Evolutionary conservation across 2,329 filamentous ascomycete genomes (phyloP).

Genomic region (Pseudogymnoascus sp.): DNA sequence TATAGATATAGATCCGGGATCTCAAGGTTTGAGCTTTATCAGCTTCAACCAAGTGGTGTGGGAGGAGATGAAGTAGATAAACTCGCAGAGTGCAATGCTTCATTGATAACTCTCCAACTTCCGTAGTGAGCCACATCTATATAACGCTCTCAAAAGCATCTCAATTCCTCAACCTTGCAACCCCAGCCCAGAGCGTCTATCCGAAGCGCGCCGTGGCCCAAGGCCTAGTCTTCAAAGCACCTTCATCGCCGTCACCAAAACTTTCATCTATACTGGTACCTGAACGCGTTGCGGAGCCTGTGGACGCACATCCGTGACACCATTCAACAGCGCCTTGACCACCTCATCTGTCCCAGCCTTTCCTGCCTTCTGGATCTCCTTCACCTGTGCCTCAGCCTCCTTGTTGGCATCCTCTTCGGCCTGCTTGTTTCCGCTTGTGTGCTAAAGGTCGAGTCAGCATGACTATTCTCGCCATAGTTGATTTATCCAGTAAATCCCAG

Average conservation of each 20-base stretch:
- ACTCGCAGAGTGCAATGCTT: background rate
- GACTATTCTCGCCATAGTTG: background rate
- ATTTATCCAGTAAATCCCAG: background rate
- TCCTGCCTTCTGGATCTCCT: constrained; percentile 72
- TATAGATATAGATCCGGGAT: background rate
- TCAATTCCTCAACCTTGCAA: background rate
- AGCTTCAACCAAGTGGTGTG: no score
- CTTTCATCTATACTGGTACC: constrained; percentile 25
- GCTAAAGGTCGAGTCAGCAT: constrained; percentile 42
- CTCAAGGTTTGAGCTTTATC: background rate
- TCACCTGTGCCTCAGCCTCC: constrained; percentile 72
- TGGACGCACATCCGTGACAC: constrained; percentile 78
- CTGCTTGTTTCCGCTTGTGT: constrained; percentile 82
- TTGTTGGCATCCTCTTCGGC: constrained; percentile 71
- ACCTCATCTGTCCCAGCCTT: constrained; percentile 73
- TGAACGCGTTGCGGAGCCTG: constrained; percentile 42
- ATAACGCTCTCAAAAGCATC: background rate
- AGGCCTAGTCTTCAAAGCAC: background rate
- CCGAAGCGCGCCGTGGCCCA: constrained; percentile 20
- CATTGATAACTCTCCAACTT: background rate
- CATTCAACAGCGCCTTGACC: constrained; percentile 70
- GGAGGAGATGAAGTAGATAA: background rate
- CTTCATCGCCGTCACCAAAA: background rate
- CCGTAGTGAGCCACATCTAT: background rate
- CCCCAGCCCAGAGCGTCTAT: background rate